Base-by-base conservation (phyloP, 2,329 filamentous ascomycete species). In the Ramularia collo-cygni region DNA sequence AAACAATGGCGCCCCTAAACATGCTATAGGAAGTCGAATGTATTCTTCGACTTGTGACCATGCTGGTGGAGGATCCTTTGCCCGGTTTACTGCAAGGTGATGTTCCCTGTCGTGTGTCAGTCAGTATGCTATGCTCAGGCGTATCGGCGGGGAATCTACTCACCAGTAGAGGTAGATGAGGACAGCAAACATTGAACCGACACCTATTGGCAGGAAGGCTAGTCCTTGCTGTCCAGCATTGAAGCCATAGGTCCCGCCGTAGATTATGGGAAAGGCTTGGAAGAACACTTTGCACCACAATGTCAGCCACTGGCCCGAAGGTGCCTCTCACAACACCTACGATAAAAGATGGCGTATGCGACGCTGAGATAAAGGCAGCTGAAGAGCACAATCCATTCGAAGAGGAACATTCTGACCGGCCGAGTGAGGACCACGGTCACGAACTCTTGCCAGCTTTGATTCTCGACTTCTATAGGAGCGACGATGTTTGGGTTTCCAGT, bases 361-460 rank as follows among this genome's bases (percentile, higher is more conserved):
- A 70, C 66, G 24, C 79, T 72, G 18, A 89, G 68, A 24, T 84
- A 78, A 8, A 88, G 68, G 60, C 87, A 89, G 1, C 75, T 77
- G 35, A 78, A 81, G 16, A 79, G 69, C 6, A 90, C 83, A 35
- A 90, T 83, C 35, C 81, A 79, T 56, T 92, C 85, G 30, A 74
- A 79, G 31, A 64, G 56, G n/a, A 86, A 67, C 85, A 90, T 90
- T 17, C 80, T 72, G 4, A 88, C 61, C 0, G 85, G 85, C 1
- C 85, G 68, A 1, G 79, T 81, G 27, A 89, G 65, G 0, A 86
- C 80, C n/a, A 83, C 75, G 1, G 73, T 77, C n/a, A 79, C 59
- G 37, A 85, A 71, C 49, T 83, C 73, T 26, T 64, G 69, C 29
- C 78, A 62, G 30, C 46, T 50, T 31, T 70, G 70, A 18, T 73